Conservation (phyloP, 805 yeast species). For the Teunomyces kruisii region DNA sequence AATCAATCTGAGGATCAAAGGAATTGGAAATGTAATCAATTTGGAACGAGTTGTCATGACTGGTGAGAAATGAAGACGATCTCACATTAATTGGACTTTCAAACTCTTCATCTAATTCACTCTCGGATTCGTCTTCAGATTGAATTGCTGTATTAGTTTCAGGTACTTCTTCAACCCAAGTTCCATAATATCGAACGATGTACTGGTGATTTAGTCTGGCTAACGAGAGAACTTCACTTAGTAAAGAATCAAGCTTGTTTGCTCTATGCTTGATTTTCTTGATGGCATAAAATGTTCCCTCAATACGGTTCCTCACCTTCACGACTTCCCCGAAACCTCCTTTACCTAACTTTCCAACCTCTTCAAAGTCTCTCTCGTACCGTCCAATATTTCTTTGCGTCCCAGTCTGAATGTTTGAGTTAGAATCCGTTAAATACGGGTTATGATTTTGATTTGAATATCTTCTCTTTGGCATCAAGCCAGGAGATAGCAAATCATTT, state of each 20-base stretch:
- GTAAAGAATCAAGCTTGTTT: conserved; percentile 72
- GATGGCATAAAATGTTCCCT: conserved; percentile 92
- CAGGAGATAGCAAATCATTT: background rate
- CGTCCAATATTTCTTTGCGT: conserved; percentile 49
- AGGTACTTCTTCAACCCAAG: conserved; percentile 87
- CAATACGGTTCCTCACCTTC: conserved; percentile 90
- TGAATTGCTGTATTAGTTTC: conserved; percentile 18
- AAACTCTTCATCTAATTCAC: conserved; percentile 15
- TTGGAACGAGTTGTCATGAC: conserved; percentile 27
- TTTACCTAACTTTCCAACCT: conserved; percentile 82
- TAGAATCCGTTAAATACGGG: conserved; percentile 8
- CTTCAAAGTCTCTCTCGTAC: conserved; percentile 92
- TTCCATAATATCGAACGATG: conserved; percentile 94
- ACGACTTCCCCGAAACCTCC: conserved; percentile 99
- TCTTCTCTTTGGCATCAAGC: conserved; percentile 10
- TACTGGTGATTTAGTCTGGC: conserved; percentile 93
- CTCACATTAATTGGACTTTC: conserved; percentile 23
- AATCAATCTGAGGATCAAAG: conserved; percentile 55
- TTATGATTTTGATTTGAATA: conserved; percentile 22
- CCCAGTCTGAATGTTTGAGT: background rate
- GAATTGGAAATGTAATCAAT: conserved; percentile 74
- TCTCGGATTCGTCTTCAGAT: conserved; percentile 7
- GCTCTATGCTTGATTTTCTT: conserved; percentile 86
- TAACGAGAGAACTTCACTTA: conserved; percentile 88
- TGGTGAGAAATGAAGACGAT: conserved; percentile 15